phyloP scores from a whole-genome alignment of 208 protist genomes.

The Angomonas deanei region DNA sequence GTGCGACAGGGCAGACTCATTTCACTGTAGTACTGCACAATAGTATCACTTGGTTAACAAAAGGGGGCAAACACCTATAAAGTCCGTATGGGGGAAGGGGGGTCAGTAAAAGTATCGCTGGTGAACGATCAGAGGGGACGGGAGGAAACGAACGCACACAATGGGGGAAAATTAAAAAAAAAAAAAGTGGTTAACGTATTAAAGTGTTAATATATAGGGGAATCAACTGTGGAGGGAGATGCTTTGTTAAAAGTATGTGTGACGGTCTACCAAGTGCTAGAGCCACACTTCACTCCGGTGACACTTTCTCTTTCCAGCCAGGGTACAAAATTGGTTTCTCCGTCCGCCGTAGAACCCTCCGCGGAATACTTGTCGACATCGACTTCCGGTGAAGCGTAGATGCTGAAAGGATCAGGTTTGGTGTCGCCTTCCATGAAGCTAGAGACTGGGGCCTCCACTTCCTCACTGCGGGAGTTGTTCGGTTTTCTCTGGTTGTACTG shows the following conservation, averaged over 20 bases:
- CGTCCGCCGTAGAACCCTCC: constrained; percentile 40
- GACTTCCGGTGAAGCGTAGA: background rate
- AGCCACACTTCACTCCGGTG: constrained; percentile 16
- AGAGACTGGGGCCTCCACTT: too few species aligned
- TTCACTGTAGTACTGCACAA: background rate
- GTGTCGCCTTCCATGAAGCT: too few species aligned
- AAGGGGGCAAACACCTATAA: background rate
- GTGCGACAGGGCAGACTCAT: background rate
- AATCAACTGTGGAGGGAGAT: background rate
- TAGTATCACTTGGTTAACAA: constrained; percentile 5
- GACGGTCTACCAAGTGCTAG: background rate
- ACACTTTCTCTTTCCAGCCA: constrained; percentile 38
- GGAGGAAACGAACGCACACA: too few species aligned
- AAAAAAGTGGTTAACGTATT: too few species aligned
- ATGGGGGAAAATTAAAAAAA: too few species aligned
- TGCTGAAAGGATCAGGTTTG: too few species aligned
- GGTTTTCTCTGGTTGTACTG: too few species aligned
- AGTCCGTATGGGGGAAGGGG: too few species aligned
- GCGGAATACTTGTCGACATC: background rate
- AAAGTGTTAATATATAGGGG: too few species aligned
- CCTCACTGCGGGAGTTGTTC: too few species aligned
- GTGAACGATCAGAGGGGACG: too few species aligned
- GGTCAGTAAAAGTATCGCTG: too few species aligned
- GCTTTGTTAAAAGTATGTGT: background rate
- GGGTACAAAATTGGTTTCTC: constrained; percentile 62